Evolutionary conservation across 2,329 filamentous ascomycete species (phyloP), one percentile per base, ranked within the genome.

Genomic region (Colletotrichum tabaci): DNA sequence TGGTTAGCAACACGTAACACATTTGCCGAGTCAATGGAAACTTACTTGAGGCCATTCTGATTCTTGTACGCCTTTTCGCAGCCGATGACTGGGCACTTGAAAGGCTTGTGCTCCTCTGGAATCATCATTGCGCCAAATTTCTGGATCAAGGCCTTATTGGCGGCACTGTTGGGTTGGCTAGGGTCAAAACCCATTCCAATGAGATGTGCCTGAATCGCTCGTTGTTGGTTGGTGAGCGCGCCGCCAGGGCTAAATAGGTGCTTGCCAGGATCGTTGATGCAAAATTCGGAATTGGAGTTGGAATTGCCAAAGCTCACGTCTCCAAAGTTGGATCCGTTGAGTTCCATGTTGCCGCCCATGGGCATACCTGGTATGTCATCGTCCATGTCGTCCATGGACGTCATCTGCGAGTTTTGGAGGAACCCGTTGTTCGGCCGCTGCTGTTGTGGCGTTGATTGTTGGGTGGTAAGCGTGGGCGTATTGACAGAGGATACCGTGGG

Each of bases 31-130:
- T n/a, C 21, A 26, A 16, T 58, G n/a, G 38, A 66, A 73, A 84
- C 86, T 77, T 94, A 99, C 89, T 98, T 99, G 67, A 99, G 87
- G 61, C 96, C 96, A 77, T 99, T 99, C 81, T 98, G 96, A 82
- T 99, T 99, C 88, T 99, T 99, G 86, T 99, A 99, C 0, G 96
- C 96, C 87, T 99, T 99, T 82, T 98, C 96, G 79, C 96, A 99
- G 7, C 96, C 96, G 80, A 99, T 97, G 61, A 99, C 96, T 1
- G 96, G 96, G 78, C 96, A 99, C 80, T 95, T 94, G 87, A 98
- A 99, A 0, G 96, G 96, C 84, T 98, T 99, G 78, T 97, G 94
- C 80, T 99, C 96, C 80, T 98, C 96, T 18, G 92, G 92, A 70
- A 91, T 87, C 82, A 91, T 87, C 80, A 92, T 85, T n/a, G 85